These are phyloP conservation scores for Candida adriatica DNA, from an alignment of 805 yeast species.

Conservation along the genomic window DNA sequence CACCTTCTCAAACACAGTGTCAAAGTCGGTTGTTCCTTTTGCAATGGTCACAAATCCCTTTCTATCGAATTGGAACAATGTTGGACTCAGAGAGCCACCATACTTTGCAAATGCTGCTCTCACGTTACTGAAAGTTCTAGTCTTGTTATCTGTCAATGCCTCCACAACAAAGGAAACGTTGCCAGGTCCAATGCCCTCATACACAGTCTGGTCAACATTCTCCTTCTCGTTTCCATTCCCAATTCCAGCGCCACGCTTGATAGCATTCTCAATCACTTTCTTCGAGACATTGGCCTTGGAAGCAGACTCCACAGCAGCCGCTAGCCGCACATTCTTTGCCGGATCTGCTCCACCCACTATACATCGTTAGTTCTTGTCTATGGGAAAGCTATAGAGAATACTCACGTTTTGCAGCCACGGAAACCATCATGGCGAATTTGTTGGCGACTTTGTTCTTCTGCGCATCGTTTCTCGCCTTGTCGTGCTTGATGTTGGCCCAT, in stretches of 20 bases:
- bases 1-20: slow-evolving; percentile 65
- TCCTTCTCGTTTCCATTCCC: slow-evolving; percentile 37
- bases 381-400: background rate
- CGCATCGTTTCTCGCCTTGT: slow-evolving; percentile 89
- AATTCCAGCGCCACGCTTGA: slow-evolving; percentile 77
- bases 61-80: slow-evolving; percentile 68
- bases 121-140: slow-evolving; percentile 70
- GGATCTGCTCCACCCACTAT: slow-evolving; percentile 62
- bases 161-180: slow-evolving; percentile 84
- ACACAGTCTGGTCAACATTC: slow-evolving; percentile 49
- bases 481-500: slow-evolving; percentile 94
- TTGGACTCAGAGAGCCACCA: slow-evolving; percentile 69
- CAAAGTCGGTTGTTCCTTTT: slow-evolving; percentile 36
- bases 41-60: slow-evolving; percentile 66
- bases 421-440: slow-evolving; percentile 65
- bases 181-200: slow-evolving; percentile 91
- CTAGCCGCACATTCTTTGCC: slow-evolving; percentile 49
- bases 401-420: slow-evolving; percentile 56
- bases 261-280: slow-evolving; percentile 79
- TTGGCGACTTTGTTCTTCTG: slow-evolving; percentile 62
- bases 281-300: slow-evolving; percentile 70
- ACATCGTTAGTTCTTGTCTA: slow-evolving; percentile 1
- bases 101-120: slow-evolving; percentile 68
- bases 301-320: slow-evolving; percentile 74
- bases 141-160: slow-evolving; percentile 83